Evolutionary conservation across 441 rosid genomes (phyloP).

Genomic region (Omphalea diandra): DNA sequence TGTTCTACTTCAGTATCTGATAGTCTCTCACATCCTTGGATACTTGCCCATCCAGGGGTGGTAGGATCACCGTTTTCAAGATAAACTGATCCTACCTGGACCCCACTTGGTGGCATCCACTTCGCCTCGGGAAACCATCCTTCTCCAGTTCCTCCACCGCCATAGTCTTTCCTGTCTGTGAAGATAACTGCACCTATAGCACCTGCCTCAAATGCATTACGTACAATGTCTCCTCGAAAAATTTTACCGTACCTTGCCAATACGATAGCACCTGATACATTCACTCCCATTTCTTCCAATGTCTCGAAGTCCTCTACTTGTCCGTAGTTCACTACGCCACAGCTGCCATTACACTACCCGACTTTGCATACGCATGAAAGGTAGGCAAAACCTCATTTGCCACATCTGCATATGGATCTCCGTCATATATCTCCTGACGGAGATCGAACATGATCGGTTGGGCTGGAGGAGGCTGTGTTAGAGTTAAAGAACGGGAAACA

Average conservation of each 20-base stretch:
- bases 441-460: slow-evolving; percentile 40
- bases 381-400: slow-evolving; percentile 52
- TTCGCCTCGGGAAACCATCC: slow-evolving; percentile 62
- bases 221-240: slow-evolving; percentile 76
- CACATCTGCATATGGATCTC: slow-evolving; percentile 54
- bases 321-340: slow-evolving; percentile 74
- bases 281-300: slow-evolving; percentile 46
- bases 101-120: slow-evolving; percentile 91
- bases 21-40: slow-evolving; percentile 73
- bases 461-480: slow-evolving; percentile 29
- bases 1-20: slow-evolving; percentile 57
- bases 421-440: slow-evolving; percentile 50
- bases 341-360: slow-evolving; percentile 55
- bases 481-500: slow-evolving; percentile 50
- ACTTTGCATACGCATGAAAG: slow-evolving; percentile 77
- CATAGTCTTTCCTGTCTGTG: slow-evolving; percentile 72
- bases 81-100: slow-evolving; percentile 74
- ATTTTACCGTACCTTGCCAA: slow-evolving; percentile 68
- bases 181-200: slow-evolving; percentile 60
- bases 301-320: slow-evolving; percentile 54
- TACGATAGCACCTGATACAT: slow-evolving; percentile 49
- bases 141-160: slow-evolving; percentile 46
- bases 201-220: slow-evolving; percentile 62
- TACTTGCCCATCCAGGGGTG: slow-evolving; percentile 90
- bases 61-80: slow-evolving; percentile 69